Conservation (phyloP, 2,329 filamentous ascomycete genomes). For the Chrysoporthe cubensis region DNA sequence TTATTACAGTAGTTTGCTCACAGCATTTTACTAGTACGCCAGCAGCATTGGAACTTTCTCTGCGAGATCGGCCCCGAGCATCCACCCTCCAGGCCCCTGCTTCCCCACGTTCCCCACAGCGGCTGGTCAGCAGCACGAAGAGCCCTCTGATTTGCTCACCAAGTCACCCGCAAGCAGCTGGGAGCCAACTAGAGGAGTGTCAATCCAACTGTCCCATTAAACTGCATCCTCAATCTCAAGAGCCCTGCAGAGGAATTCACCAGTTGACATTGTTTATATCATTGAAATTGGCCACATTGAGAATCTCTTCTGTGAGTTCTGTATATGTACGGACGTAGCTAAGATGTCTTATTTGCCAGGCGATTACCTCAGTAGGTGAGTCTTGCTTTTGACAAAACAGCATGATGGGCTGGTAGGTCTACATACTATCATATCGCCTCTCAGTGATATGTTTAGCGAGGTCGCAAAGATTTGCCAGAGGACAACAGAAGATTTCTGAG, state of each 20-base stretch:
- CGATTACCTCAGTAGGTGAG: neutral
- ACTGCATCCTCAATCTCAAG: too few relatives aligned
- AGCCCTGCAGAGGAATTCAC: neutral
- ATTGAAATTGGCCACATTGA: neutral
- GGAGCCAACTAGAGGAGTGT: neutral
- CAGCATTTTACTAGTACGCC: conserved; percentile 1
- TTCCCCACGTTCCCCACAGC: conserved; percentile 14
- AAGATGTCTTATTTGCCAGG: neutral
- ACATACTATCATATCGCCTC: too few relatives aligned
- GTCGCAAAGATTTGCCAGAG: too few relatives aligned
- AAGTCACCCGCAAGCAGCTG: neutral
- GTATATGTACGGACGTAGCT: too few relatives aligned
- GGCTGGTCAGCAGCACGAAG: conserved; percentile 10
- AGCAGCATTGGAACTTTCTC: conserved; percentile 7
- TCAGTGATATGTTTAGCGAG: too few relatives aligned
- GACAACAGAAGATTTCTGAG: too few relatives aligned
- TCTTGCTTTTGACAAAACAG: neutral
- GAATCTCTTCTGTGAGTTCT: too few relatives aligned
- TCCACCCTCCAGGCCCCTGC: neutral
- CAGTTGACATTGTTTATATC: neutral
- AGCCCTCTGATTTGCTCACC: conserved; percentile 6
- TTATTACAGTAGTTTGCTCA: neutral
- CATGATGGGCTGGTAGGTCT: neutral
- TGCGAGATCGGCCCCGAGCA: conserved; percentile 29
- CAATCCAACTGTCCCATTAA: too few relatives aligned